phyloP scores from a whole-genome alignment of 2,329 filamentous ascomycete genomes.

The Microdochium paspali region DNA sequence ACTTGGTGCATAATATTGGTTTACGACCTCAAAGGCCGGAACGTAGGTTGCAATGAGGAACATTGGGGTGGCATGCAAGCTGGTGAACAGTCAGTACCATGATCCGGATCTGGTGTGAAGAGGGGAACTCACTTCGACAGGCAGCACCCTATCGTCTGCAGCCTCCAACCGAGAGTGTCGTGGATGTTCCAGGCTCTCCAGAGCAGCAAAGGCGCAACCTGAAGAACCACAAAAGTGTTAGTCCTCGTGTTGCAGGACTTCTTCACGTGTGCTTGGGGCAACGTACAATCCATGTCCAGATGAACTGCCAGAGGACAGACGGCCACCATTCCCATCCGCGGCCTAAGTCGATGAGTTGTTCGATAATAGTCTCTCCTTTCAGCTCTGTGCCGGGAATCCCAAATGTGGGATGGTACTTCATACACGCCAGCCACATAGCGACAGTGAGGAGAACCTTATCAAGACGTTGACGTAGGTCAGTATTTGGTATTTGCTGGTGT shows the following conservation, averaged over 20 bases:
- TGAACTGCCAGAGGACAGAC: constrained; percentile 42
- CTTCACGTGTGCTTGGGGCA: neutral
- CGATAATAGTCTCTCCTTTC: constrained; percentile 20
- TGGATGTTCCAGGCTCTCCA: constrained; percentile 42
- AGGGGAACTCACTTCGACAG: constrained; percentile 16
- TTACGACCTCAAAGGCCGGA: constrained; percentile 28
- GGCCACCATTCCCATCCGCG: constrained; percentile 53
- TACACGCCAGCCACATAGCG: constrained; percentile 45
- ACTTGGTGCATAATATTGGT: constrained; percentile 38
- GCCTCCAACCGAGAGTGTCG: constrained; percentile 47
- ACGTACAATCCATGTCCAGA: constrained; percentile 41
- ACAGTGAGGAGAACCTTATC: constrained; percentile 39
- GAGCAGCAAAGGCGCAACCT: constrained; percentile 39
- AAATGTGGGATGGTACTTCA: constrained; percentile 46
- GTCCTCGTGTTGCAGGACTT: neutral
- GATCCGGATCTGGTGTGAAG: neutral
- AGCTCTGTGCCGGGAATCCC: constrained; percentile 29
- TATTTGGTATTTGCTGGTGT: no score
- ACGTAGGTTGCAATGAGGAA: constrained; percentile 40
- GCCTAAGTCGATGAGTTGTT: constrained; percentile 29
- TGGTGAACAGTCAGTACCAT: constrained; percentile 11
- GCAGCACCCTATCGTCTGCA: constrained; percentile 37
- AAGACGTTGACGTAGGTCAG: no score
- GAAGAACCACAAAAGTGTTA: constrained; percentile 1
- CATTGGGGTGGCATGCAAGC: constrained; percentile 44